These are phyloP conservation scores for Leccinum ponderosum DNA, from an alignment of 1,284 basidiomycete species.

Conservation along the genomic window DNA sequence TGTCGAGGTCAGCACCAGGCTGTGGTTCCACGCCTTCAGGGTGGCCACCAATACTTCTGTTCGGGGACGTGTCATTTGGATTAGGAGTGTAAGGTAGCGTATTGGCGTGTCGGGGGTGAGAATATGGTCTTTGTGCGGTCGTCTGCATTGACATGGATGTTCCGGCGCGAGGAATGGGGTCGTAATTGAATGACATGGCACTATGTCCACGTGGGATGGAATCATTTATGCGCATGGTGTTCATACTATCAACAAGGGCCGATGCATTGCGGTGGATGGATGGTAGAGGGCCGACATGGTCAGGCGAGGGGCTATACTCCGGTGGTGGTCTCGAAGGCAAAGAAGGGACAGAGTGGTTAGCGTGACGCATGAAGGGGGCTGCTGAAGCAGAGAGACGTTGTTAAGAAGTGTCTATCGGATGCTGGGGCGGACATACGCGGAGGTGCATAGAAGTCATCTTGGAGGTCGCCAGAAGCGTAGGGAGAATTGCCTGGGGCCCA, in stretches of 20 bases:
- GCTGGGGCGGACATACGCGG: conserved; percentile 19
- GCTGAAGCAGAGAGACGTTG: conserved; percentile 18
- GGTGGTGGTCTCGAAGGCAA: conserved; percentile 23
- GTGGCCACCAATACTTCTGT: conserved; percentile 18
- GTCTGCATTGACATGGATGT: conserved; percentile 36
- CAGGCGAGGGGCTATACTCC: conserved; percentile 24
- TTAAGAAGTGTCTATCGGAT: conserved; percentile 1
- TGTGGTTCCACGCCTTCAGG: conserved; percentile 15
- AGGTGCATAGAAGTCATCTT: conserved; percentile 19
- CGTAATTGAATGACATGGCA: conserved; percentile 21
- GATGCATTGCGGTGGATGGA: conserved; percentile 22
- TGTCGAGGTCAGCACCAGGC: conserved; percentile 22
- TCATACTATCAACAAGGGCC: conserved; percentile 29
- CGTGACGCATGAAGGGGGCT: conserved; percentile 24
- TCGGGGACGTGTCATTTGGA: conserved; percentile 19
- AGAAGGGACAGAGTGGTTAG: conserved; percentile 31
- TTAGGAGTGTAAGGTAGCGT: conserved; percentile 23
- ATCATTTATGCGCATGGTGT: conserved; percentile 29
- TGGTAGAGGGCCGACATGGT: conserved; percentile 16
- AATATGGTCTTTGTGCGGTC: conserved; percentile 16
- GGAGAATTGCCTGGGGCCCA: conserved; percentile 3
- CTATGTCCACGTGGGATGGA: conserved; percentile 22
- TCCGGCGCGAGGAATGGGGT: conserved; percentile 33
- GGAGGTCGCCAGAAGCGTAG: conserved; percentile 7
- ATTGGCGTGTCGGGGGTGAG: conserved; percentile 27